Evolutionary conservation across 768 basidiomycete species (phyloP), one percentile per base, ranked within the genome.

Genomic region (Cantharellus cinnabarinus): DNA sequence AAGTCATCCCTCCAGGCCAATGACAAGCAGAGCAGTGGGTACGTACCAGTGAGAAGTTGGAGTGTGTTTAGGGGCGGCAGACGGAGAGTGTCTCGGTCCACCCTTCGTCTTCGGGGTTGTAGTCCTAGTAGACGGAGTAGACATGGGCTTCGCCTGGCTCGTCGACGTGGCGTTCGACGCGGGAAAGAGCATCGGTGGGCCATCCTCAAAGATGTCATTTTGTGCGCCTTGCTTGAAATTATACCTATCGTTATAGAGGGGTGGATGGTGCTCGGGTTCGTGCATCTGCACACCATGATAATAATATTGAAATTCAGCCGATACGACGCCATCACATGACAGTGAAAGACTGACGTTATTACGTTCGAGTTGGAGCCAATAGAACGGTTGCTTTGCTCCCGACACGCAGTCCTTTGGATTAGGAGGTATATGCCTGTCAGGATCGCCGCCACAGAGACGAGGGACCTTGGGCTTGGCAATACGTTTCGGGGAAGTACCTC

Each of bases 201-300:
- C 59, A 34, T 52, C 37, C n/a, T 72, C 69, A 67, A 87, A 85
- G 61, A 85, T 84, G 66, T 85, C 83, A 58, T 76, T 66, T 67
- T 89, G 86, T 0, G 83, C 71, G 4, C 86, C 84, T 65, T 88
- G 79, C 5, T 62, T 59, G 68, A 85, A 88, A 65, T 81, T 80
- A 73, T 84, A 87, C 10, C 78, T 69, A 61, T 79, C 76, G 65
- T 76, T 80, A 69, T 88, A 88, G 60, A 61, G 60, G 5, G 69
- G 70, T 20, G 67, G 65, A 38, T 57, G 50, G 62, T 55, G 39
- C 60, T 61, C 40, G 53, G 58, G 39, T 61, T 83, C 81, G 60
- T 80, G 81, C 77, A 83, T 80, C 80, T 81, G 65, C 41, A 10
- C 4, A 3, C 29, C 3, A 29, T n/a, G 56, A 2, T 14, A 53